phyloP scores from a whole-genome alignment of 257 asterid species.

The Solanum stenotomum region DNA sequence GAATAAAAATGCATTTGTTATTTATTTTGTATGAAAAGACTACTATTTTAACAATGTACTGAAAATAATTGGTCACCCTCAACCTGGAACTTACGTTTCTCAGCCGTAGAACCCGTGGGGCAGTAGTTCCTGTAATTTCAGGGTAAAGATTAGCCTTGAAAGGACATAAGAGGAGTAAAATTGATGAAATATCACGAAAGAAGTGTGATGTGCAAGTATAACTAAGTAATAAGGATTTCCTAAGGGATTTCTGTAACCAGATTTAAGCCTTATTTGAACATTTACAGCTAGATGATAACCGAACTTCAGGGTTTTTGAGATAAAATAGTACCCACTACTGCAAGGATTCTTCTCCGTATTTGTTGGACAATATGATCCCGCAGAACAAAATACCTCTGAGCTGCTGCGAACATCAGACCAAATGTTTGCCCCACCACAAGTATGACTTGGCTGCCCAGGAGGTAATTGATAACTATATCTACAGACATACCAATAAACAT shows the following conservation, averaged over 20 bases:
- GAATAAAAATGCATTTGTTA: not conserved
- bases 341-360: conserved; percentile 56
- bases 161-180: not conserved
- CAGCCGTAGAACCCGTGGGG: conserved; percentile 32
- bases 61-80: not conserved
- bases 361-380: conserved; percentile 83
- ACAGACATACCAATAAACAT: conserved; percentile 4
- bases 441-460: conserved; percentile 66
- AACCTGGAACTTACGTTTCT: conserved; percentile 24
- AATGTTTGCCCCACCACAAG: conserved; percentile 90
- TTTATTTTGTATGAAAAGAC: not conserved
- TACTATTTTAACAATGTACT: not conserved
- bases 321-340: conserved; percentile 57
- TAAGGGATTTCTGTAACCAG: not conserved
- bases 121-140: conserved; percentile 30
- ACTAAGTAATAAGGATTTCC: not conserved
- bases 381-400: conserved; percentile 74
- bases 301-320: conserved; percentile 2
- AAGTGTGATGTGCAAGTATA: not conserved
- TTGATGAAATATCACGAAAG: not conserved
- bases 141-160: not conserved
- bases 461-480: conserved; percentile 93
- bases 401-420: conserved; percentile 81
- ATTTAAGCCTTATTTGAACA: not conserved
- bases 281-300: not conserved